Evolutionary conservation across 1,139 yeast genomes (phyloP).

Genomic region (Citeromyces hawaiiensis): DNA sequence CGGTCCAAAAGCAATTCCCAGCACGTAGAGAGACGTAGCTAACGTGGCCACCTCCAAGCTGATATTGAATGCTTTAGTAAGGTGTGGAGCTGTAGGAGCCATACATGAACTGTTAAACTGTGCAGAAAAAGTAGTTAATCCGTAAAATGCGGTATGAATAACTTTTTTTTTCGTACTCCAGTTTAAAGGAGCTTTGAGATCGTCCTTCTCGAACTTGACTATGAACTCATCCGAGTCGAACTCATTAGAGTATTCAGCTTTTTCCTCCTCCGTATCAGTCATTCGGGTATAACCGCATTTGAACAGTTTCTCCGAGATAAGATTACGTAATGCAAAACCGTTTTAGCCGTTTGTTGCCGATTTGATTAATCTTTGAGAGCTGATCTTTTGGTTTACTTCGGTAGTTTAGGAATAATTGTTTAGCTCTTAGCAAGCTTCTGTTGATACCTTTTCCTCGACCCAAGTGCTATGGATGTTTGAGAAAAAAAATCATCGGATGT

Average conservation of each 20-base stretch:
- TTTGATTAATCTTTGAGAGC: no score
- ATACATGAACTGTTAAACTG: constrained; percentile 1
- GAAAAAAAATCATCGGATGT: no score
- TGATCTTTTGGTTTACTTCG: no score
- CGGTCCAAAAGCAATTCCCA: constrained; percentile 48
- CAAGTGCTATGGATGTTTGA: no score
- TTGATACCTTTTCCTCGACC: no score
- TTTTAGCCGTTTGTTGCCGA: neutral
- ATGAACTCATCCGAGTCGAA: neutral
- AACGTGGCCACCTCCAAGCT: constrained; percentile 28
- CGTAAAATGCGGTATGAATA: neutral
- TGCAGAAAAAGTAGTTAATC: constrained; percentile 1
- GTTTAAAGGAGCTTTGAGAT: neutral
- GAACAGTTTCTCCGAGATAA: neutral
- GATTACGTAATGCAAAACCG: neutral
- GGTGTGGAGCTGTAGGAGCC: constrained; percentile 6
- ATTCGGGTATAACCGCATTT: neutral
- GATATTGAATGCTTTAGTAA: constrained; percentile 28
- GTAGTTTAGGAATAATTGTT: no score
- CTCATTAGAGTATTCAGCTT: neutral
- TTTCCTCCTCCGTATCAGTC: constrained; percentile 1
- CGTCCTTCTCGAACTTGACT: neutral
- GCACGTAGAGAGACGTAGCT: constrained; percentile 39
- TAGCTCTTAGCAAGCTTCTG: no score
- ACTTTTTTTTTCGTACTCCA: neutral